A percentile compares a stretch with the other conserved stretches of the same genome.
phyloP scores from a whole-genome alignment of 352 stramenopile species.

The Saprolegnia diclina region DNA sequence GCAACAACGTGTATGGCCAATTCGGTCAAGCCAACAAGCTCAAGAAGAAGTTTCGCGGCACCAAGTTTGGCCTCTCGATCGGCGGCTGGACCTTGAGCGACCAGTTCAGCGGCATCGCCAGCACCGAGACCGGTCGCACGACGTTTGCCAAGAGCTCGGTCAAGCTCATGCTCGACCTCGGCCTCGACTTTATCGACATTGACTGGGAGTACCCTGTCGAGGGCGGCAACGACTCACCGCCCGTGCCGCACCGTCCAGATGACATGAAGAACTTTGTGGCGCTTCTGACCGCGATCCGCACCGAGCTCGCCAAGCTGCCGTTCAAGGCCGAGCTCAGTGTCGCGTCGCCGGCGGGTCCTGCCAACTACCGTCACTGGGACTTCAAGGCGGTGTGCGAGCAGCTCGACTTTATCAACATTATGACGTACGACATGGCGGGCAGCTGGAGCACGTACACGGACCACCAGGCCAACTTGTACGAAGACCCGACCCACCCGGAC shows the following conservation, averaged over 20 bases:
- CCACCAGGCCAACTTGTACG: constrained; percentile 21
- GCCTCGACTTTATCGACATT: constrained; percentile 20
- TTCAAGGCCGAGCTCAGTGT: constrained; percentile 20
- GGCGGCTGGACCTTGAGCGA: constrained; percentile 16
- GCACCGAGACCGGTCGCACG: background rate
- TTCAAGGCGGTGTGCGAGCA: background rate
- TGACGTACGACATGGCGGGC: constrained; percentile 21
- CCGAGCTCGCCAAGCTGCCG: background rate
- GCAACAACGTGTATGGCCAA: background rate
- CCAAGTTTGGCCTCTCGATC: constrained; percentile 21
- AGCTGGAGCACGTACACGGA: constrained; percentile 21
- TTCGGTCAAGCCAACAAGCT: constrained; percentile 20
- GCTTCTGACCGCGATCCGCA: constrained; percentile 2
- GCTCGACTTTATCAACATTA: constrained; percentile 17
- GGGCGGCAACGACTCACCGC: background rate
- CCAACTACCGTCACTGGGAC: constrained; percentile 21
- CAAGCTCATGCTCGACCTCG: constrained; percentile 14
- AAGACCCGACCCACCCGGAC: constrained; percentile 7
- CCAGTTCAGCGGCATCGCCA: constrained; percentile 16
- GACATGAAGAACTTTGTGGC: constrained; percentile 15
- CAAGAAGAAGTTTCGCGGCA: constrained; percentile 15
- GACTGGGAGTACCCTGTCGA: constrained; percentile 24
- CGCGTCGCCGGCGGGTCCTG: constrained; percentile 9
- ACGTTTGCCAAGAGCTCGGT: constrained; percentile 13
- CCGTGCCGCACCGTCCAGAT: constrained; percentile 9